Evolutionary conservation across 2,329 filamentous ascomycete species (phyloP).

Genomic region (Fusarium sp.): DNA sequence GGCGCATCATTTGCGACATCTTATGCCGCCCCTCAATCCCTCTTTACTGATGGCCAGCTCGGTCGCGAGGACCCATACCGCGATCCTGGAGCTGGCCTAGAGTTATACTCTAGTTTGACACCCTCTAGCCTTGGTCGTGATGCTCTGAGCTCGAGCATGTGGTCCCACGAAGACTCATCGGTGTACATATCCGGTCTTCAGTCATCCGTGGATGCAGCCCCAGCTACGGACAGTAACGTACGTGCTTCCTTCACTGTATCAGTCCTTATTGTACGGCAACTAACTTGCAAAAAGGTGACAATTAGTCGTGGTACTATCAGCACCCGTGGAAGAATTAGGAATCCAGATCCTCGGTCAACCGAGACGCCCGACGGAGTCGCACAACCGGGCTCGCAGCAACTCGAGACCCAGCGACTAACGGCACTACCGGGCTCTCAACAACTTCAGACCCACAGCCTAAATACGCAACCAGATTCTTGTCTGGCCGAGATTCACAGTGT

Average conservation of each 20-base stretch:
- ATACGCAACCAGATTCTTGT: background rate
- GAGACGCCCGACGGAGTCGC: background rate
- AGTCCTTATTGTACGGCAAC: conserved; percentile 8
- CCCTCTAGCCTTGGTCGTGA: conserved; percentile 16
- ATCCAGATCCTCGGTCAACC: background rate
- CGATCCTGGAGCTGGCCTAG: conserved; percentile 32
- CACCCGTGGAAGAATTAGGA: conserved; percentile 2
- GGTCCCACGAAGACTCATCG: conserved; percentile 1
- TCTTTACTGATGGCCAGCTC: conserved; percentile 19
- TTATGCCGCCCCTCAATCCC: conserved; percentile 8
- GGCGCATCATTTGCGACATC: conserved; percentile 11
- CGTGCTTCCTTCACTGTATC: conserved; percentile 1
- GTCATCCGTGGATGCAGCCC: conserved; percentile 6
- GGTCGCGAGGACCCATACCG: conserved; percentile 14
- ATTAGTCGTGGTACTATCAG: conserved; percentile 15
- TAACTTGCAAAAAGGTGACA: conserved; percentile 41
- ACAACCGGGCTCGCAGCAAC: background rate
- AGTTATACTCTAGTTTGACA: conserved; percentile 10
- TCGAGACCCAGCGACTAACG: background rate
- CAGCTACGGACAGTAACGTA: conserved; percentile 31
- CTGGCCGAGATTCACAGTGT: conserved; percentile 11
- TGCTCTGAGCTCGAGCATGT: conserved; percentile 2
- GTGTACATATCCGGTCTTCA: background rate
- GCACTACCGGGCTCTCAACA: too few species aligned
- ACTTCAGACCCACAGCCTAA: conserved; percentile 4